Conservation (phyloP, 805 yeast genomes). For the Lipomyces lipofer region DNA sequence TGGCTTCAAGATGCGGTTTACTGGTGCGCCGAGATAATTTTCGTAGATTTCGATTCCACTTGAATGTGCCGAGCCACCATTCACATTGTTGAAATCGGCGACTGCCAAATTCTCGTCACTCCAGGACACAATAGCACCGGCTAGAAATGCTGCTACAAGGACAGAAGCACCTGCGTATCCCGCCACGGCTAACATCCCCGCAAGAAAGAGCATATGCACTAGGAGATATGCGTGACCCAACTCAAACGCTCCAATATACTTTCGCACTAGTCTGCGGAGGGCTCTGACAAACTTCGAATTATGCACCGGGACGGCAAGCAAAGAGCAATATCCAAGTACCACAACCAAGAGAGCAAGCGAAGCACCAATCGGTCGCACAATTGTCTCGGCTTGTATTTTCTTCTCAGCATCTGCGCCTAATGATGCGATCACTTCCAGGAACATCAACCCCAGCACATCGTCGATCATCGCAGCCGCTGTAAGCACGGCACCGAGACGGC, state of each 20-base stretch:
- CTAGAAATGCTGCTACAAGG: slow-evolving; percentile 10
- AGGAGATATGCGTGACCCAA: neutral
- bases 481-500: slow-evolving; percentile 8
- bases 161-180: slow-evolving; percentile 13
- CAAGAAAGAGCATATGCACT: slow-evolving; percentile 4
- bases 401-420: slow-evolving; percentile 10
- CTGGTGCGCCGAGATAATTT: neutral
- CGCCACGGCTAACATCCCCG: slow-evolving; percentile 10
- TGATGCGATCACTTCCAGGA: slow-evolving; percentile 5
- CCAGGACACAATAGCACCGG: slow-evolving; percentile 15
- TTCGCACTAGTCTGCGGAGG: neutral
- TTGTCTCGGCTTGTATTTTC: neutral
- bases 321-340: neutral
- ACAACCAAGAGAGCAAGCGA: slow-evolving; percentile 2
- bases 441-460: slow-evolving; percentile 10
- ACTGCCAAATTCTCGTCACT: slow-evolving; percentile 1
- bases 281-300: too few species aligned
- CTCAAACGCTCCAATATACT: neutral
- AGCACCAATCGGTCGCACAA: slow-evolving; percentile 3
- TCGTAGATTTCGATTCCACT: slow-evolving; percentile 1
- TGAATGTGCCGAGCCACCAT: too few species aligned
- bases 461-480: slow-evolving; percentile 17
- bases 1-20: slow-evolving; percentile 13
- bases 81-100: neutral
- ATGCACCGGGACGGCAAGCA: slow-evolving; percentile 6